phyloP scores from a whole-genome alignment of 805 yeast species.

The Lipomyces anomalus region DNA sequence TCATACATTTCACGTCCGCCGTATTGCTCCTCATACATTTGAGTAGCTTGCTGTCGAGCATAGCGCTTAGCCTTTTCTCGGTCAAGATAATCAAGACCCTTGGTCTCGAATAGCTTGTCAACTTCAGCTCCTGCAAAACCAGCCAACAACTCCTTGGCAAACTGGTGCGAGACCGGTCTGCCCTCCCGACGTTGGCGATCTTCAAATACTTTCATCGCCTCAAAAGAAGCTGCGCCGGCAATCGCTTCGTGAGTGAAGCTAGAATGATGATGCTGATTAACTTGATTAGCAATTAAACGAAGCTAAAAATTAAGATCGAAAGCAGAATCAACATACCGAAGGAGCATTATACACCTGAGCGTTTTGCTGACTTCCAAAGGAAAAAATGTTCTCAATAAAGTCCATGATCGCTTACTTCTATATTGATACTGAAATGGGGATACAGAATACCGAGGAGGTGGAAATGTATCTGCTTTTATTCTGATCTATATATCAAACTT shows the following conservation, averaged over 20 bases:
- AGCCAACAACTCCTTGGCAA: conserved; percentile 30
- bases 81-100: conserved; percentile 30
- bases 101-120: conserved; percentile 31
- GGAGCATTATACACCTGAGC: too few relatives aligned
- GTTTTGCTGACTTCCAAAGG: too few relatives aligned
- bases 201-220: conserved; percentile 29
- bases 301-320: too few relatives aligned
- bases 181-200: conserved; percentile 31
- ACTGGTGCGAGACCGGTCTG: conserved; percentile 29
- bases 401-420: too few relatives aligned
- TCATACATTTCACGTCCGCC: conserved; percentile 25
- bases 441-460: too few relatives aligned
- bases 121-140: conserved; percentile 32
- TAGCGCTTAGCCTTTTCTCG: conserved; percentile 22
- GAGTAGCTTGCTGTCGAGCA: conserved; percentile 26
- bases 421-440: too few relatives aligned
- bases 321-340: too few relatives aligned
- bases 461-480: too few relatives aligned
- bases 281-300: not conserved
- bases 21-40: conserved; percentile 29
- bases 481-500: too few relatives aligned
- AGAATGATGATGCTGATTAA: conserved; percentile 25
- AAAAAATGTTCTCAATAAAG: too few relatives aligned
- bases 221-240: conserved; percentile 31
- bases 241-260: conserved; percentile 30